Conservation (phyloP, 805 yeast genomes). For the Suhomyces prunicola region DNA sequence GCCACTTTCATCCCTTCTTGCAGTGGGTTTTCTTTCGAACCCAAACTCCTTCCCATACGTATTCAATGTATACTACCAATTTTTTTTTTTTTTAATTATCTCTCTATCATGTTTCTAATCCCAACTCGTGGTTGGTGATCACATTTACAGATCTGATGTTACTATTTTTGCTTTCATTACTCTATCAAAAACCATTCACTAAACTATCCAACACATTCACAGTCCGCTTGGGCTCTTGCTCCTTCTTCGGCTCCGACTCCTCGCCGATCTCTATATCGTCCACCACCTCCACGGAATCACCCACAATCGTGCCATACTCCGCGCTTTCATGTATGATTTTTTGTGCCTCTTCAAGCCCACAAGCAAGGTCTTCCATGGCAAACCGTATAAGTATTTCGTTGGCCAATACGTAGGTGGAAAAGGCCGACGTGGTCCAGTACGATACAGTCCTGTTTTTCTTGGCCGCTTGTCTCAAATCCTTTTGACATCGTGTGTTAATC, state of each 20-base stretch:
- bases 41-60: too few species aligned
- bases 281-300: slow-evolving; percentile 28
- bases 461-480: slow-evolving; percentile 22
- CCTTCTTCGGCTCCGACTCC: not conserved
- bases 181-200: not conserved
- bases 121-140: too few species aligned
- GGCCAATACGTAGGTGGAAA: slow-evolving; percentile 56
- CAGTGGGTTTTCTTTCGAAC: too few species aligned
- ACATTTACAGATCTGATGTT: too few species aligned
- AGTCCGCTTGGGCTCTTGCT: not conserved
- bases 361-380: slow-evolving; percentile 44
- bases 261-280: slow-evolving; percentile 23
- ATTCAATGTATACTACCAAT: too few species aligned
- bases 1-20: too few species aligned
- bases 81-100: too few species aligned
- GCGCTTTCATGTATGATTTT: slow-evolving; percentile 44
- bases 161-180: not conserved
- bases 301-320: slow-evolving; percentile 44
- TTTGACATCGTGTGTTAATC: slow-evolving; percentile 33
- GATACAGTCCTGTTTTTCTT: slow-evolving; percentile 43
- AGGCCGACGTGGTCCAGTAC: slow-evolving; percentile 61
- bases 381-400: slow-evolving; percentile 57
- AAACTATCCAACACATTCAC: slow-evolving; percentile 1
- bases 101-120: too few species aligned
- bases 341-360: slow-evolving; percentile 43